Conservation (phyloP, 805 yeast genomes). For the Candida manassasensis region DNA sequence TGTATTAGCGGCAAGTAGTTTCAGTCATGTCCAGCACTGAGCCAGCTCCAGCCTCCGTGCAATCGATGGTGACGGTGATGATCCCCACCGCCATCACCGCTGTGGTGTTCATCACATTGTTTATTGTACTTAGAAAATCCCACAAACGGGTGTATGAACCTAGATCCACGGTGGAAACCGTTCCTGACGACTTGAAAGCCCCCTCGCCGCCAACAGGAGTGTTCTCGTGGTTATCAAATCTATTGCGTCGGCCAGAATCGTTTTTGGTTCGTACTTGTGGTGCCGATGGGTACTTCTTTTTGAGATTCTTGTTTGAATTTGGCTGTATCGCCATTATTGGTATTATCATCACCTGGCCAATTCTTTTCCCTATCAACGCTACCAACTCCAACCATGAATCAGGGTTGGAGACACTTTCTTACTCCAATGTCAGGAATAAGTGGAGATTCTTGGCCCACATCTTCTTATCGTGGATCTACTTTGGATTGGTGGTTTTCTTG, state of each 20-base stretch:
- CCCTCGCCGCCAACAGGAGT: slow-evolving; percentile 42
- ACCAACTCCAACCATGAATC: slow-evolving; percentile 51
- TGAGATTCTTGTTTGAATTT: slow-evolving; percentile 59
- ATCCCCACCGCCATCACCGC: slow-evolving; percentile 41
- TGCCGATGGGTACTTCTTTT: slow-evolving; percentile 71
- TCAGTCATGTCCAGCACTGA: too few species aligned
- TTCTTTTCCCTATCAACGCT: slow-evolving; percentile 70
- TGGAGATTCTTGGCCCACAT: slow-evolving; percentile 71
- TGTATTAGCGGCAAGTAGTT: too few species aligned
- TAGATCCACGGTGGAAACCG: slow-evolving; percentile 39
- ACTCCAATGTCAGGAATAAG: slow-evolving; percentile 57
- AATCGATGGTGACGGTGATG: slow-evolving; percentile 39
- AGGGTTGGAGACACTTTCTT: slow-evolving; percentile 65
- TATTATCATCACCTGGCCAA: slow-evolving; percentile 57
- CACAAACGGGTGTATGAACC: slow-evolving; percentile 51
- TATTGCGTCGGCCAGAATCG: slow-evolving; percentile 53
- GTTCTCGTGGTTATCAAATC: slow-evolving; percentile 50
- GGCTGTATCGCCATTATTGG: slow-evolving; percentile 49
- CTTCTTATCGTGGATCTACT: slow-evolving; percentile 69
- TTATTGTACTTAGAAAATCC: slow-evolving; percentile 38
- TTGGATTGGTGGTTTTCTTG: slow-evolving; percentile 59
- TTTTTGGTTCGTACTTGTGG: slow-evolving; percentile 67
- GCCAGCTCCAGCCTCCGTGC: slow-evolving; percentile 4
- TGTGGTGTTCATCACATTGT: slow-evolving; percentile 36
- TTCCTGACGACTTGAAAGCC: slow-evolving; percentile 42